Conservation (phyloP, 2,329 filamentous ascomycete species). For the Verruconis gallopava region DNA sequence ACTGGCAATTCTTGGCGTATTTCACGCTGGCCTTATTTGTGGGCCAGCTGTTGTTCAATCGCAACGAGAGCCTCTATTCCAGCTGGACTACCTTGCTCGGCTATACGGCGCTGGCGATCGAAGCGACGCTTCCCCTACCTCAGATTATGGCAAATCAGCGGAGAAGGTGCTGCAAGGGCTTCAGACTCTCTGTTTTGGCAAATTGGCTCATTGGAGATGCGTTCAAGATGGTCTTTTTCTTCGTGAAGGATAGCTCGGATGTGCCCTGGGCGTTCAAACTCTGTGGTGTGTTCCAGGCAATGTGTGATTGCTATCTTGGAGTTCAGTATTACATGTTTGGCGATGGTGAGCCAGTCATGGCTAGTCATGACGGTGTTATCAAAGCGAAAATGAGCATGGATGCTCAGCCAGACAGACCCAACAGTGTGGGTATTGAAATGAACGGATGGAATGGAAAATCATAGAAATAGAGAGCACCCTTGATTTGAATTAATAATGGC, state of each 20-base stretch:
- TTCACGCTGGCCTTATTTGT: slow-evolving; percentile 48
- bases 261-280: slow-evolving; percentile 73
- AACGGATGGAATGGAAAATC: background rate
- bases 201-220: slow-evolving; percentile 71
- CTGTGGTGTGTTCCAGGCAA: slow-evolving; percentile 69
- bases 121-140: slow-evolving; percentile 69
- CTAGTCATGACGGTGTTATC: background rate
- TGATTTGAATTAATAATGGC: too few species aligned
- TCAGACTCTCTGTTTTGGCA: slow-evolving; percentile 59
- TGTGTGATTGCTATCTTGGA: slow-evolving; percentile 61
- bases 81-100: slow-evolving; percentile 56
- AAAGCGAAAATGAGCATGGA: background rate
- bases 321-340: slow-evolving; percentile 63
- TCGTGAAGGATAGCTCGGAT: slow-evolving; percentile 47
- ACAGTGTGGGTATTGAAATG: background rate
- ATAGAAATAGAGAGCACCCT: background rate
- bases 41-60: slow-evolving; percentile 54
- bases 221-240: slow-evolving; percentile 70
- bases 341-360: slow-evolving; percentile 28
- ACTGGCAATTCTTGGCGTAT: slow-evolving; percentile 67
- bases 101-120: slow-evolving; percentile 61
- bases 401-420: background rate
- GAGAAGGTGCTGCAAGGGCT: slow-evolving; percentile 59
- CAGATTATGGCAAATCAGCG: slow-evolving; percentile 62
- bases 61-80: slow-evolving; percentile 24